Evolutionary conservation across 2,329 filamentous ascomycete species (phyloP).

Genomic region (Clonostachys byssicola): DNA sequence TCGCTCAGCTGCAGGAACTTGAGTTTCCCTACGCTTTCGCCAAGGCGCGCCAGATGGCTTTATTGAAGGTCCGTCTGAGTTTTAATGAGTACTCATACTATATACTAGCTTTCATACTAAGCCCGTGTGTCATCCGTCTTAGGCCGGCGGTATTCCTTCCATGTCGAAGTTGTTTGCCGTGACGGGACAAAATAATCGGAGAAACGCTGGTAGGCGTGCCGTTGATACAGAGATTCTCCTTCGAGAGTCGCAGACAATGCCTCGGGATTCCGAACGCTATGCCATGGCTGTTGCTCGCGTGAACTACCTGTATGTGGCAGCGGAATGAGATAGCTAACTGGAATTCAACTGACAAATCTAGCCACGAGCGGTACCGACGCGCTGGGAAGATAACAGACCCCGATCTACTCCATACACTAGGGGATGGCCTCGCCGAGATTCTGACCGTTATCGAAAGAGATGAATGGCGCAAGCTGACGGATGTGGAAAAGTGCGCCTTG

Average conservation of each 20-base stretch:
- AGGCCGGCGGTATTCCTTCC: conserved; percentile 46
- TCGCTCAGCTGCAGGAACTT: conserved; percentile 33
- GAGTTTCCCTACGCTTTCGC: conserved; percentile 51
- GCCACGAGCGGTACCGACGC: conserved; percentile 49
- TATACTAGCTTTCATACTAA: not conserved
- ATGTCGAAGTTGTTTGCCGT: conserved; percentile 43
- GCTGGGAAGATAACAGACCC: conserved; percentile 55
- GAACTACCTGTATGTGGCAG: conserved; percentile 46
- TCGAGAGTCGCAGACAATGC: conserved; percentile 37
- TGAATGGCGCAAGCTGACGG: conserved; percentile 53
- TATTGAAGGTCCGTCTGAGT: conserved; percentile 42
- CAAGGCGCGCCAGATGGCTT: conserved; percentile 51
- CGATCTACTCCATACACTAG: conserved; percentile 63
- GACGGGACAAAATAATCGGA: conserved; percentile 40
- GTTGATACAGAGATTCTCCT: conserved; percentile 46
- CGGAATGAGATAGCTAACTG: not conserved
- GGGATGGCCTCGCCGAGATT: conserved; percentile 53
- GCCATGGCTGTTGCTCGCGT: conserved; percentile 55
- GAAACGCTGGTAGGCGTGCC: conserved; percentile 43
- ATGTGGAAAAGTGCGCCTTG: conserved; percentile 50
- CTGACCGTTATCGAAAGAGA: conserved; percentile 44
- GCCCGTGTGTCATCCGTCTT: not conserved
- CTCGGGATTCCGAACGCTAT: conserved; percentile 34
- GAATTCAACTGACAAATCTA: not conserved
- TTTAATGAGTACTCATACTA: not conserved